Conservation (phyloP, 805 yeast genomes). For the Tetrapisispora pingtungensis region DNA sequence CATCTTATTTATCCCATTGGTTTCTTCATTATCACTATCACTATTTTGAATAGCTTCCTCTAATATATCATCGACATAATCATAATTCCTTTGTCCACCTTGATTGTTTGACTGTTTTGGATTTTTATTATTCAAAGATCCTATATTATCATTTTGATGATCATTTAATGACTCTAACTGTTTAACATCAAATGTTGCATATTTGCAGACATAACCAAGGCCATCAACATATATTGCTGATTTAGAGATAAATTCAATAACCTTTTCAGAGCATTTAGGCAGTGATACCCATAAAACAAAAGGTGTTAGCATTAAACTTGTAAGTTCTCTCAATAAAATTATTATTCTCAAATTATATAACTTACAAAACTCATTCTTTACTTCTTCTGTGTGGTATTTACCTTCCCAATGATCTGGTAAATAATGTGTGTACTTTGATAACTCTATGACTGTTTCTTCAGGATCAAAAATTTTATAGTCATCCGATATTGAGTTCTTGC, state of each 20-base stretch:
- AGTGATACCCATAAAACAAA: slow-evolving; percentile 80
- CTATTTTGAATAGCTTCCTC: slow-evolving; percentile 7
- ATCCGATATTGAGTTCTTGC: slow-evolving; percentile 58
- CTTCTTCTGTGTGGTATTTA: slow-evolving; percentile 70
- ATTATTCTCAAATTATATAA: slow-evolving; percentile 66
- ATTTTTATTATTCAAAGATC: neutral
- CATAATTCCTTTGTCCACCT: neutral
- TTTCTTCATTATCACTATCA: slow-evolving; percentile 9
- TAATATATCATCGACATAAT: neutral
- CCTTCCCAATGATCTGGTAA: slow-evolving; percentile 84
- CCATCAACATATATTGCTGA: slow-evolving; percentile 88
- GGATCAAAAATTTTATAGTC: slow-evolving; percentile 80
- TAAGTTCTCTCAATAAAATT: slow-evolving; percentile 63
- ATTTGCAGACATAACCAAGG: slow-evolving; percentile 85
- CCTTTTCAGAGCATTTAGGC: slow-evolving; percentile 60
- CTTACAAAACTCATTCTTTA: slow-evolving; percentile 71
- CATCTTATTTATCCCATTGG: slow-evolving; percentile 64
- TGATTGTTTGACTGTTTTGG: neutral
- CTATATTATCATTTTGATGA: slow-evolving; percentile 10
- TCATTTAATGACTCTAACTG: slow-evolving; percentile 28
- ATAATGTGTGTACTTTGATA: slow-evolving; percentile 83
- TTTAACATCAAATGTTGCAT: slow-evolving; percentile 84
- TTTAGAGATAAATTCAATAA: slow-evolving; percentile 86
- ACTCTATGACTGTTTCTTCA: slow-evolving; percentile 69
- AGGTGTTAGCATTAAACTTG: slow-evolving; percentile 78